Base-by-base conservation (phyloP, 1,139 yeast genomes). In the Zygosaccharomyces sapae region DNA sequence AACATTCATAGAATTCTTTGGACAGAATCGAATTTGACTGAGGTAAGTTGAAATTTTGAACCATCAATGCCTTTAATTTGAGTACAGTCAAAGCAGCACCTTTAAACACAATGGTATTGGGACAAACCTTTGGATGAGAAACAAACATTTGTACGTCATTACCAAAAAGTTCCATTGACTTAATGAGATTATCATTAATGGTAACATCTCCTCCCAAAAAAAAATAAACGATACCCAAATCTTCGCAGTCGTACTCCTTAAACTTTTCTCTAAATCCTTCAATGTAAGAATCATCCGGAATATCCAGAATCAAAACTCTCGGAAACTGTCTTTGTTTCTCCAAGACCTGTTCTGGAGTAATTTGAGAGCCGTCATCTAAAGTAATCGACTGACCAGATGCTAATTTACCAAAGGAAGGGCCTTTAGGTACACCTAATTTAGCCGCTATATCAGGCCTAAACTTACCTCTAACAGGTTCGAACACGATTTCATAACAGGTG, bases 391-490 rank as follows among this genome's bases (percentile, higher is more conserved):
- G 62, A 1, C 95, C 95, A 12, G 70, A 70, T 8, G 92, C 74
- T 46, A 92, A 72, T 16, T 71, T 64, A n/a, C 81, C 75, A 62
- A 72, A 87, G 33, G 75, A 63, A 4, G 73, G 70, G 0, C 95
- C 92, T 1, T 79, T 79, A 29, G 83, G 81, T 3, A 92, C 76
- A 0, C 94, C 92, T 24, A 89, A 69, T 31, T 70, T 77, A 30
- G 68, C 71, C 0, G 97, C 97, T 56, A 74, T 80, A 6, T 71
- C 69, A 0, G 80, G 78, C 52, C 81, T 73, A 59, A 94, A 92
- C 59, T 77, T 84, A 0, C 99, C 98, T 56, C 96, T 72, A 0
- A 80, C 70, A 0, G 94, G 83, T 33, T 77, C 70, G 39, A 87
- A 76, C 33, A 80, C 74, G 3, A 92, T 71, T 20, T 86, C 72